These are phyloP conservation scores for Phellopilus nigrolimitatus DNA, from an alignment of 1,284 basidiomycete genomes.

Conservation along the genomic window DNA sequence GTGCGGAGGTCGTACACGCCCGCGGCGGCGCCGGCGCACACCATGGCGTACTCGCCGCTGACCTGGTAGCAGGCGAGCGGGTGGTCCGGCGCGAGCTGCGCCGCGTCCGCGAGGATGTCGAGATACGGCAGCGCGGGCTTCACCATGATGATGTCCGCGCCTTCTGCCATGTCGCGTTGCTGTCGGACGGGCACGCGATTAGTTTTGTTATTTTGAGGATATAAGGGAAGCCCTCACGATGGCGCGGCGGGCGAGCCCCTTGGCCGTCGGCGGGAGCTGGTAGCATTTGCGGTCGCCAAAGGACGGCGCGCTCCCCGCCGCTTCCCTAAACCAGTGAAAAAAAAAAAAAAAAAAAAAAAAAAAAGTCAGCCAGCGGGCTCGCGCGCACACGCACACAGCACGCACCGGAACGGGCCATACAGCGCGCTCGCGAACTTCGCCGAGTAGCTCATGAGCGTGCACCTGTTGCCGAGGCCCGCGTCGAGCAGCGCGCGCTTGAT, in stretches of 20 bases:
- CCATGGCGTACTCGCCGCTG: constrained; percentile 96
- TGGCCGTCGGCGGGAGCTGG: constrained; percentile 86
- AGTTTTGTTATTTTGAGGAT: not conserved
- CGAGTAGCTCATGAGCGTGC: constrained; percentile 96
- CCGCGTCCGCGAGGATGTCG: constrained; percentile 90
- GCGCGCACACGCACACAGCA: too few relatives aligned
- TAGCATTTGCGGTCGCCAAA: constrained; percentile 98
- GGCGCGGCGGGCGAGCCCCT: constrained; percentile 89
- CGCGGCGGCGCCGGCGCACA: constrained; percentile 88
- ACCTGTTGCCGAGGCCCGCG: constrained; percentile 78
- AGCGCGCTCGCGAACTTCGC: constrained; percentile 97
- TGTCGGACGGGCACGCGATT: constrained; percentile 30
- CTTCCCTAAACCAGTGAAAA: constrained; percentile 58
- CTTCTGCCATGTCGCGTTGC: constrained; percentile 88
- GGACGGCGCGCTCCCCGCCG: constrained; percentile 90
- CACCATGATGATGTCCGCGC: constrained; percentile 99
- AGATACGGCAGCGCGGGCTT: constrained; percentile 96
- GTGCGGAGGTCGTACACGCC: constrained; percentile 89
- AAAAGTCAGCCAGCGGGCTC: not conserved
- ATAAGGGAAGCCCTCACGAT: constrained; percentile 57
- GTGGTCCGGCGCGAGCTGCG: constrained; percentile 76
- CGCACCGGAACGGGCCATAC: constrained; percentile 93
- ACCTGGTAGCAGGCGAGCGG: constrained; percentile 96
- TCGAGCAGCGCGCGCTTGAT: constrained; percentile 89
- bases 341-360: constrained; percentile 1